Evolutionary conservation across 257 asterid species (phyloP).

Genomic region (Nicotiana benthamiana): DNA sequence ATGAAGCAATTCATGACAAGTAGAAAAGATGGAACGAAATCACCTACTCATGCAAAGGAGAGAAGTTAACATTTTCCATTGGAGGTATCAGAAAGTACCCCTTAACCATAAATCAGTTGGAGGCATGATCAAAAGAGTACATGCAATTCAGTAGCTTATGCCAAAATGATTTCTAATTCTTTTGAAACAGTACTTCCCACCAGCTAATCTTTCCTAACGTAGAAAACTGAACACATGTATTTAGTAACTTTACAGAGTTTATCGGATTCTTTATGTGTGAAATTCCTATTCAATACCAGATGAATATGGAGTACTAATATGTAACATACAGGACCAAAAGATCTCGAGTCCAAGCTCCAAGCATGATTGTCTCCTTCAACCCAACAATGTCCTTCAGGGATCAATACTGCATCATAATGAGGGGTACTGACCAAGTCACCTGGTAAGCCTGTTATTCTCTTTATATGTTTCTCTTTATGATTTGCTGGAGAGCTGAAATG

Average conservation of each 20-base stretch:
- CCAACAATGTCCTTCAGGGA: constrained; percentile 97
- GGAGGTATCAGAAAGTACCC: background rate
- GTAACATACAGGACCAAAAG: constrained; percentile 64
- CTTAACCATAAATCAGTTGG: background rate
- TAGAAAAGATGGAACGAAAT: background rate
- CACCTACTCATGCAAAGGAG: background rate
- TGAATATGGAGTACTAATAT: background rate
- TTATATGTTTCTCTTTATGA: constrained; percentile 51
- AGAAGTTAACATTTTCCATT: background rate
- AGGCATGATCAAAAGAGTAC: background rate
- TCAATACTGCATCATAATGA: constrained; percentile 35
- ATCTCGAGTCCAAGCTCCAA: constrained; percentile 71
- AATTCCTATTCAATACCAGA: background rate
- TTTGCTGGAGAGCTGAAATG: constrained; percentile 60
- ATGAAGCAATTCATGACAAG: background rate
- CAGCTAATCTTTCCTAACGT: background rate
- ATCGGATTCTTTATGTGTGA: background rate
- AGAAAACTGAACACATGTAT: background rate
- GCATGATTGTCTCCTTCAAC: constrained; percentile 81
- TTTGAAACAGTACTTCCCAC: background rate
- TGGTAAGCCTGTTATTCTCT: constrained; percentile 76
- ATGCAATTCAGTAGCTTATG: background rate
- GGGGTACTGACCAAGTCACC: constrained; percentile 66
- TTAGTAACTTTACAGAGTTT: background rate
- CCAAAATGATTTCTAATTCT: background rate